phyloP scores from a whole-genome alignment of 1,284 basidiomycete species.

The Cutaneotrichosporon spelunceum region DNA sequence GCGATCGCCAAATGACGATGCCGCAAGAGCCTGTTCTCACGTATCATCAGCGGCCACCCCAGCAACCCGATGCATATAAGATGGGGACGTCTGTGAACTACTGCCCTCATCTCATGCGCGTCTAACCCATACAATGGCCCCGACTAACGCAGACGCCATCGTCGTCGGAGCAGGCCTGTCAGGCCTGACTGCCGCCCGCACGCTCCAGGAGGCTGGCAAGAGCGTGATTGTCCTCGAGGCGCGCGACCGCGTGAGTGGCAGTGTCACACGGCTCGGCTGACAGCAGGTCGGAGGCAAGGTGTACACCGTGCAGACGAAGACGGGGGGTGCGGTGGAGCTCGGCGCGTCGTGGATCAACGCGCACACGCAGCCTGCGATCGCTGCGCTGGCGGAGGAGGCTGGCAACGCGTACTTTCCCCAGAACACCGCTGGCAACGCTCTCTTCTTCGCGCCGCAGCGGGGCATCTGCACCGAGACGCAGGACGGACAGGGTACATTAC shows the following conservation, averaged over 20 bases:
- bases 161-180: constrained; percentile 22
- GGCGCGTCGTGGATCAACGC: constrained; percentile 24
- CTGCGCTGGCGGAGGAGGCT: constrained; percentile 12
- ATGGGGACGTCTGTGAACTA: no score
- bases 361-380: constrained; percentile 15
- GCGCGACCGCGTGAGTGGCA: constrained; percentile 17
- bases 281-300: constrained; percentile 18
- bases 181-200: constrained; percentile 17
- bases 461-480: background rate
- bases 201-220: constrained; percentile 19
- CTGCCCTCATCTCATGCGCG: no score
- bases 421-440: constrained; percentile 4
- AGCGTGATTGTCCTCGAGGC: constrained; percentile 21
- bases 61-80: no score
- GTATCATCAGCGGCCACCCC: no score
- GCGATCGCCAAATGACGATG: no score
- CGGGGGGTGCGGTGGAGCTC: constrained; percentile 17
- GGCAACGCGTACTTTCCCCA: constrained; percentile 14
- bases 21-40: no score
- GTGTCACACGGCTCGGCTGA: background rate
- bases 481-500: background rate
- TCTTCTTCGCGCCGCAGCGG: background rate
- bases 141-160: constrained; percentile 14
- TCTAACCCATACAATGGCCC: no score
- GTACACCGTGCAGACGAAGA: constrained; percentile 5